Evolutionary conservation across 768 basidiomycete species (phyloP), one percentile per base, ranked within the genome.

Genomic region (Leccinum variicolor): DNA sequence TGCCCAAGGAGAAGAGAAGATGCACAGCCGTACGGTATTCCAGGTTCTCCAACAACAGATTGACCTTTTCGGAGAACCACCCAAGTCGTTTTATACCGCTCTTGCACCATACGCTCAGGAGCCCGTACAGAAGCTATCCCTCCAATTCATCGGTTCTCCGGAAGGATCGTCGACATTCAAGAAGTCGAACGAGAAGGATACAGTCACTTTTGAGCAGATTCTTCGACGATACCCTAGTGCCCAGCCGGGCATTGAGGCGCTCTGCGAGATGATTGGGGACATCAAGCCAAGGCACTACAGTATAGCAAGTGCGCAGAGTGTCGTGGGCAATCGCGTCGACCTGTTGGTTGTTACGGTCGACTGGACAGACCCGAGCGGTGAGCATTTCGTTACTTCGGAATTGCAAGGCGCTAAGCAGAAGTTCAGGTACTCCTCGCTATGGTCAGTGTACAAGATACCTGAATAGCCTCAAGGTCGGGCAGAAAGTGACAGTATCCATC

Each of bases 281-380:
- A 98, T 93, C 77, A 94, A 97, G 74, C 95, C 96, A 4, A 83
- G 97, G 60, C 97, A 98, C 74, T 99, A 99, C 74, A 96, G 93
- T 73, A 99, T 99, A 68, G 96, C 97, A 21, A 94, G 91, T 63
- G 85, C 94, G 33, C 96, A 98, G 74, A 90, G 89, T 66, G 94
- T 90, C 55, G 95, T 98, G 15, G 97, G 97, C 5, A 83, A 98
- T 69, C 84, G 90, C 56, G 94, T 99, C 8, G 96, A 99, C 73
- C 77, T 99, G 28, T 77, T 99, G 57, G 89, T 99, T 59, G 97
- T 99, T 34, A 95, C 94, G 1, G 95, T 98, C 33, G 94, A 98
- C 59, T 99, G 97, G 97, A 68, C 81, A 43, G 85, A 89, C 17
- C 88, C 94, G 10, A 81, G 76, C 65, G 95, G 95, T 94, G 66